Evolutionary conservation across 306 rosid species (phyloP).

Genomic region (Oxytropis ochrocephala): DNA sequence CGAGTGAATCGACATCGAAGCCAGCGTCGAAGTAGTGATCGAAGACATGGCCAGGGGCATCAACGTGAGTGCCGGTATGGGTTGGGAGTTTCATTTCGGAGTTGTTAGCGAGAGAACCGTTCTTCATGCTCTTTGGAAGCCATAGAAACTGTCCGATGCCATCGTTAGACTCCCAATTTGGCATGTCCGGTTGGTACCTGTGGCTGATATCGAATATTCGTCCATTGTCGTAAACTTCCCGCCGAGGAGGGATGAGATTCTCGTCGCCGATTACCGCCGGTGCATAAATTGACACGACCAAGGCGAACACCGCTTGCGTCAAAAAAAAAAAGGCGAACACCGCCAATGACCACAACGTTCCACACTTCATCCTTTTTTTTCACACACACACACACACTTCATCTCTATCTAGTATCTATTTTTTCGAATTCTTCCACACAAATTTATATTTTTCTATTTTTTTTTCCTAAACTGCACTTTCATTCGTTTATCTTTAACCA

Average conservation of each 20-base stretch:
- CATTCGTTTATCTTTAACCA: too few relatives aligned
- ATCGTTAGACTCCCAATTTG: conserved; percentile 36
- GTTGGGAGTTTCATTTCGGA: conserved; percentile 68
- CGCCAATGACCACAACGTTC: background rate
- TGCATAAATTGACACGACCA: background rate
- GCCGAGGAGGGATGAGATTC: conserved; percentile 44
- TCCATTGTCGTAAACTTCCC: conserved; percentile 63
- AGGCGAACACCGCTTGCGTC: too few relatives aligned
- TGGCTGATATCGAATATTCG: conserved; percentile 79
- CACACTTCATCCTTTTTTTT: background rate
- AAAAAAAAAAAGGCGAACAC: too few relatives aligned
- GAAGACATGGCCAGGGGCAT: conserved; percentile 69
- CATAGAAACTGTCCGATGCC: conserved; percentile 71
- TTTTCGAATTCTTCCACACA: too few relatives aligned
- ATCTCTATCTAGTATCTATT: too few relatives aligned
- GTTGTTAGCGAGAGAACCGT: conserved; percentile 68
- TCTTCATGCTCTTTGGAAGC: conserved; percentile 68
- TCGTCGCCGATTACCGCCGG: conserved; percentile 8
- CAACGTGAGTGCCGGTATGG: conserved; percentile 88
- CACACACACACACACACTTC: too few relatives aligned
- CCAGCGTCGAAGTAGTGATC: conserved; percentile 84
- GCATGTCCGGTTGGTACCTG: conserved; percentile 50
- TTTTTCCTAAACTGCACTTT: too few relatives aligned
- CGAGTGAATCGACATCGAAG: conserved; percentile 77
- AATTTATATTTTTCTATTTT: too few relatives aligned